A percentile compares a stretch with the other conserved stretches of the same genome.
phyloP scores from a whole-genome alignment of 1,139 yeast species.

The Taphrina wiesneri region DNA sequence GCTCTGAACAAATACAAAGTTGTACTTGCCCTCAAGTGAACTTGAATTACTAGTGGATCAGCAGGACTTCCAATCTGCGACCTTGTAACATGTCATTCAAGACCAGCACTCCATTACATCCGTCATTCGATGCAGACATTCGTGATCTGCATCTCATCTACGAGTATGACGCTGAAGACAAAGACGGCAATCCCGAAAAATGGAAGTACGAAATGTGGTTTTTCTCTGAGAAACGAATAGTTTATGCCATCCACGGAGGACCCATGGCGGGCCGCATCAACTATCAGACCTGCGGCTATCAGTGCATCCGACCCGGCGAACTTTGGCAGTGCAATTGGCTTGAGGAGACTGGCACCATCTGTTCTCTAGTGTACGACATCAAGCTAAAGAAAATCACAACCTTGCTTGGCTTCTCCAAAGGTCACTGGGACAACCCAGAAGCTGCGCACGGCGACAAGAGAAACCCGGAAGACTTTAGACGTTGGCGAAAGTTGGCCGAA shows the following conservation, averaged over 20 bases:
- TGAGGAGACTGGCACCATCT: slow-evolving; percentile 13
- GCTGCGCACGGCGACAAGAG: slow-evolving; percentile 14
- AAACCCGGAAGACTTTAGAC: slow-evolving; percentile 1
- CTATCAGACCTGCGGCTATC: background rate
- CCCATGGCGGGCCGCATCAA: slow-evolving; percentile 9
- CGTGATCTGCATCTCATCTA: slow-evolving; percentile 4
- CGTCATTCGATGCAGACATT: background rate
- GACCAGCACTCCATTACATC: background rate
- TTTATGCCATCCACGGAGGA: slow-evolving; percentile 1
- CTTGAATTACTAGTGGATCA: too few relatives aligned
- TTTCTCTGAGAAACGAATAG: background rate
- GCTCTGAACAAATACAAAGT: background rate
- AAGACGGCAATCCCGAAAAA: background rate
- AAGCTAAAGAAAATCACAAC: background rate
- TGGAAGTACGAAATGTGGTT: slow-evolving; percentile 10
- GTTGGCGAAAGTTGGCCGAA: slow-evolving; percentile 4
- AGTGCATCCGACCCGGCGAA: slow-evolving; percentile 4
- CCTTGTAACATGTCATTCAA: background rate
- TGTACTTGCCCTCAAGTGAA: too few relatives aligned
- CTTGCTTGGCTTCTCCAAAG: slow-evolving; percentile 12
- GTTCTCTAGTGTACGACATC: slow-evolving; percentile 9
- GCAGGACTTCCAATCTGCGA: too few relatives aligned
- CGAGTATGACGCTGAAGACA: slow-evolving; percentile 1
- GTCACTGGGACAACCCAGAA: slow-evolving; percentile 8
- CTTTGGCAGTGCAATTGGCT: slow-evolving; percentile 19